Base-by-base conservation (phyloP, 2,329 filamentous ascomycete genomes). In the Phialocephala sp. region DNA sequence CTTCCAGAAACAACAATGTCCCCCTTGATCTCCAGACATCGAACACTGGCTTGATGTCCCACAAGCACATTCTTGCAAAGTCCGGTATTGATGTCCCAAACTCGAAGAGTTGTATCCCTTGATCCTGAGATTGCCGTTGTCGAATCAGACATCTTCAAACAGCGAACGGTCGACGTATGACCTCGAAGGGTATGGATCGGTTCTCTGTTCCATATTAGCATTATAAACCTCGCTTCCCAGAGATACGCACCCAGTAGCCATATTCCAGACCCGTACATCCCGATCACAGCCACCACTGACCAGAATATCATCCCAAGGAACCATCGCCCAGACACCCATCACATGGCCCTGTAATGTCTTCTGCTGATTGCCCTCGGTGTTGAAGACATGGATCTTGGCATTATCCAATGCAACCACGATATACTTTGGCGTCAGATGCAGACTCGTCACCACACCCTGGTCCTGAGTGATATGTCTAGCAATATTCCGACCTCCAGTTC, bases 271-370 rank as follows among this genome's bases (percentile, higher is more conserved):
- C 64, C 95, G 87, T 35, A 99, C 95, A 76, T 99, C 95, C 67
- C 95, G 88, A 80, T 99, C 95, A 77, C 95, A 99, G 6, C 95
- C 95, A 73, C 95, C 95, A 73, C 93, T 97, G 66, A 99, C 95
- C 67, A 99, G 84, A 61, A 92, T 91, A 77, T 99, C 94, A 66
- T 92, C 94, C 92, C 94, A 97, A 8, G 95, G 95, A 27, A 99
- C 93, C 94, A 99, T 98, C 58, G 95, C 95, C 95, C 95, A 99
- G 22, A 99, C 95, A 47, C 95, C 95, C 95, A 99, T 99, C 54
- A 98, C 92, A 80, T 99, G 95, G 12, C 95, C 95, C 75, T 95
- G 91, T 35, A 99, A 81, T 2, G 93, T 97, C 77, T 93, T 92
- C 73, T 97, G 89, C 69, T 93, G 89, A 72, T 93, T 89, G 39